These are phyloP conservation scores for Inonotus hispidus DNA, from an alignment of 1,284 basidiomycete genomes.

Conservation along the genomic window DNA sequence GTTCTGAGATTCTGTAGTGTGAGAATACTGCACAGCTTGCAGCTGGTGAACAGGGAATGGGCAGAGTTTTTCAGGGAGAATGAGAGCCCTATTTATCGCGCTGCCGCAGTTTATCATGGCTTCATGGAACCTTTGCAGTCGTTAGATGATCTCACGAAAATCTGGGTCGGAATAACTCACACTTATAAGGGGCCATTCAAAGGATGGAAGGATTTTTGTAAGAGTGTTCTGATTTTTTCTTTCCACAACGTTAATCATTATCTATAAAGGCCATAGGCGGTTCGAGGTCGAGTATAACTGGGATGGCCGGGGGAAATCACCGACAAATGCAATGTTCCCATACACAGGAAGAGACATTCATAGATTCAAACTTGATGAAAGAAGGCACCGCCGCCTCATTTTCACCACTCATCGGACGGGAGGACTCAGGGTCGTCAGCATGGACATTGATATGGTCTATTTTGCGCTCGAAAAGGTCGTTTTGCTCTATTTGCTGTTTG, in stretches of 20 bases:
- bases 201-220: constrained; percentile 58
- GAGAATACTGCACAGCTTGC: constrained; percentile 32
- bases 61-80: constrained; percentile 40
- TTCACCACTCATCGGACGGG: constrained; percentile 51
- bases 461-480: constrained; percentile 49
- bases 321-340: constrained; percentile 5
- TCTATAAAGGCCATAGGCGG: constrained; percentile 39
- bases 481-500: not conserved
- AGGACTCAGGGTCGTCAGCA: constrained; percentile 50
- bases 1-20: constrained; percentile 23
- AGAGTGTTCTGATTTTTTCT: constrained; percentile 24
- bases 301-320: constrained; percentile 40
- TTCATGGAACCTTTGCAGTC: constrained; percentile 34
- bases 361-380: constrained; percentile 69
- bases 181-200: constrained; percentile 30
- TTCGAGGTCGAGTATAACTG: constrained; percentile 47
- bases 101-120: constrained; percentile 44
- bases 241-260: constrained; percentile 3
- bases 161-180: constrained; percentile 22
- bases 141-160: constrained; percentile 21
- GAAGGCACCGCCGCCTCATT: constrained; percentile 38
- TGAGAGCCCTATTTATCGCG: constrained; percentile 44
- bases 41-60: constrained; percentile 40
- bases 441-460: constrained; percentile 41
- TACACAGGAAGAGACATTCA: constrained; percentile 42